A percentile compares a stretch with the other conserved stretches of the same genome.
Evolutionary conservation across 371 early-diverging fungal genomes (phyloP).

Genomic region (Rhizomucor miehei): DNA sequence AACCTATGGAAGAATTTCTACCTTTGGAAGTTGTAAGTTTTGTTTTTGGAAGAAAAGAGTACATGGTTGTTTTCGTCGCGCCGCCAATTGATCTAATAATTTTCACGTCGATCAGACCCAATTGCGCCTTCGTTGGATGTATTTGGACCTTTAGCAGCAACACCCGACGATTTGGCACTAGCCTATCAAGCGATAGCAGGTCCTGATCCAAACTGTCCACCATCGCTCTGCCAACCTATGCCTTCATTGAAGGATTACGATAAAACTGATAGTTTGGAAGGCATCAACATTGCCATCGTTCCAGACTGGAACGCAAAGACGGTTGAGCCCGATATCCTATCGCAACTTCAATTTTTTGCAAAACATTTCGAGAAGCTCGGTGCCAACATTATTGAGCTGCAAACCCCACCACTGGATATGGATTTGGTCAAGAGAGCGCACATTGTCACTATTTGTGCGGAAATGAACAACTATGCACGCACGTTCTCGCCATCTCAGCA

Average conservation of each 20-base stretch:
- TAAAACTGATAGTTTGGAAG: conserved; percentile 19
- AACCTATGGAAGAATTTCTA: conserved; percentile 63
- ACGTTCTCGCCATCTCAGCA: conserved; percentile 22
- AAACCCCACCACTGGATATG: conserved; percentile 55
- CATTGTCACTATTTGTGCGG: conserved; percentile 58
- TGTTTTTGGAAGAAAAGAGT: no score
- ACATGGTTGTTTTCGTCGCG: no score
- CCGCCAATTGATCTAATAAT: no score
- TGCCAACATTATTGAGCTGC: conserved; percentile 60
- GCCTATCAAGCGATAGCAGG: conserved; percentile 62
- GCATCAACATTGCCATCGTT: conserved; percentile 24
- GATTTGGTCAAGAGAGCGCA: conserved; percentile 57
- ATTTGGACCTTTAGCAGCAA: conserved; percentile 63
- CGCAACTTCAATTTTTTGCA: conserved; percentile 39
- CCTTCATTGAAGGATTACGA: conserved; percentile 22
- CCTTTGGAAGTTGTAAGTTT: conserved; percentile 40
- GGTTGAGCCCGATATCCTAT: conserved; percentile 37
- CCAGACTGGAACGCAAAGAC: conserved; percentile 19
- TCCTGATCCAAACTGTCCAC: conserved; percentile 33
- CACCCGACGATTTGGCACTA: conserved; percentile 56
- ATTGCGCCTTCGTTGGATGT: conserved; percentile 49
- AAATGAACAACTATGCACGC: conserved; percentile 50
- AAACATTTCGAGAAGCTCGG: conserved; percentile 45
- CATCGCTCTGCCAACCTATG: conserved; percentile 16
- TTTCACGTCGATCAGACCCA: no score